Conservation (phyloP, 139 green algal species). For the Chlamydomonas sphaeroides region DNA sequence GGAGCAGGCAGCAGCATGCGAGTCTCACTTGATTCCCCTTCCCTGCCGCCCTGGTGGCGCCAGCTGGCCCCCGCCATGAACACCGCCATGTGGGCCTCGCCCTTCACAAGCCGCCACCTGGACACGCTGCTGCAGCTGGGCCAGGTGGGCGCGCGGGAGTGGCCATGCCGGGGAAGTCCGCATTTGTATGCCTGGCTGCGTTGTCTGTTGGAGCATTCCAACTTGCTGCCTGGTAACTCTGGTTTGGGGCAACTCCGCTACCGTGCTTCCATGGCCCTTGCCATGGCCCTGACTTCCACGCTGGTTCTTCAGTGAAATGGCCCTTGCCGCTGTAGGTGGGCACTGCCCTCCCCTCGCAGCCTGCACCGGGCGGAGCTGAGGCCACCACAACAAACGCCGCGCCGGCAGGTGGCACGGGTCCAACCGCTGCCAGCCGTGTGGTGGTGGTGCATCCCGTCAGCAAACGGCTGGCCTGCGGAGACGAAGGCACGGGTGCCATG, state of each 20-base stretch:
- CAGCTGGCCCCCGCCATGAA: slow-evolving; percentile 97
- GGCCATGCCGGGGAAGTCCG: too few species aligned
- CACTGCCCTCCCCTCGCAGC: too few species aligned
- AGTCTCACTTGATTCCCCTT: background rate
- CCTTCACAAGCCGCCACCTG: slow-evolving; percentile 87
- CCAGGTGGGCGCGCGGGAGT: background rate
- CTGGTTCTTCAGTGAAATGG: too few species aligned
- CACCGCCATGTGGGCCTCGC: slow-evolving; percentile 94
- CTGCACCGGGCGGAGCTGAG: background rate
- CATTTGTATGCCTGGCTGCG: too few species aligned
- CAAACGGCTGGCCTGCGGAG: slow-evolving; percentile 94
- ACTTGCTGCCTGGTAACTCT: too few species aligned
- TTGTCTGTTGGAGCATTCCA: too few species aligned
- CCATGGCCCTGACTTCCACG: too few species aligned
- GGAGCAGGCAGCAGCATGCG: background rate
- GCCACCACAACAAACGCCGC: background rate
- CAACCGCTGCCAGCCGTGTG: background rate
- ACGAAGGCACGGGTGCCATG: slow-evolving; percentile 91
- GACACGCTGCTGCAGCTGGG: slow-evolving; percentile 67
- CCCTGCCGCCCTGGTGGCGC: slow-evolving; percentile 17
- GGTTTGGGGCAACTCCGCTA: too few species aligned
- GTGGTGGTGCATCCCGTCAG: slow-evolving; percentile 74
- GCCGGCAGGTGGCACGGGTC: background rate
- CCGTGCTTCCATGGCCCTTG: too few species aligned
- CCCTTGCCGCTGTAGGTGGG: too few species aligned